Percentiles rank a stretch among this genome's conserved stretches.
Conservation (phyloP, 768 basidiomycete genomes). For the Lepiota venenata region DNA sequence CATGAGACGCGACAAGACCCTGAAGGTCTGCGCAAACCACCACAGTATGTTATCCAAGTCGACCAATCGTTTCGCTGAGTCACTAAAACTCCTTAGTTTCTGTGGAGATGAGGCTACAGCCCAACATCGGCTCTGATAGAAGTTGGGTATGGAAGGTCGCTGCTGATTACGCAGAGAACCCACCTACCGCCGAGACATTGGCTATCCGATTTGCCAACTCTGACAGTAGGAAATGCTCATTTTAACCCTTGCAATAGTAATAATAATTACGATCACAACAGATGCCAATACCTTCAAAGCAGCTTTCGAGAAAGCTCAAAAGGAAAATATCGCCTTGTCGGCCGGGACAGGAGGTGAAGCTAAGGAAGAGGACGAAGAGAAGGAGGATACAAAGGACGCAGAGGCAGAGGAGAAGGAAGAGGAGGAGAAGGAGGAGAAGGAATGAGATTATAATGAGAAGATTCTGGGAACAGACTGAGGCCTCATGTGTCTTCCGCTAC, state of each 20-base stretch:
- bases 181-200: conserved; percentile 90
- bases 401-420: conserved; percentile 25
- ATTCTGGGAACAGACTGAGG: neutral
- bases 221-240: conserved; percentile 63
- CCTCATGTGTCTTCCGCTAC: neutral
- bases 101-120: conserved; percentile 88
- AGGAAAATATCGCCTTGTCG: conserved; percentile 51
- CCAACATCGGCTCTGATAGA: conserved; percentile 97
- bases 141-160: conserved; percentile 99
- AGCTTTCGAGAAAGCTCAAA: conserved; percentile 84
- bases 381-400: conserved; percentile 26
- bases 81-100: conserved; percentile 50
- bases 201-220: conserved; percentile 98
- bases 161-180: conserved; percentile 91
- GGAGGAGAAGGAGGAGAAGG: conserved; percentile 24
- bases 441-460: conserved; percentile 31
- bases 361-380: conserved; percentile 23
- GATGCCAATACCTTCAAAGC: conserved; percentile 88
- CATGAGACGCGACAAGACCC: conserved; percentile 99
- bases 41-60: conserved; percentile 54
- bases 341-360: conserved; percentile 20
- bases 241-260: neutral
- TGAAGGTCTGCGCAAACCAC: conserved; percentile 99
- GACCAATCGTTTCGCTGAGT: conserved; percentile 1
- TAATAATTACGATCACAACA: conserved; percentile 22